Percentiles rank a stretch among this genome's conserved stretches.
Conservation (phyloP, 2,329 filamentous ascomycete genomes). For the Aphanocladium album region DNA sequence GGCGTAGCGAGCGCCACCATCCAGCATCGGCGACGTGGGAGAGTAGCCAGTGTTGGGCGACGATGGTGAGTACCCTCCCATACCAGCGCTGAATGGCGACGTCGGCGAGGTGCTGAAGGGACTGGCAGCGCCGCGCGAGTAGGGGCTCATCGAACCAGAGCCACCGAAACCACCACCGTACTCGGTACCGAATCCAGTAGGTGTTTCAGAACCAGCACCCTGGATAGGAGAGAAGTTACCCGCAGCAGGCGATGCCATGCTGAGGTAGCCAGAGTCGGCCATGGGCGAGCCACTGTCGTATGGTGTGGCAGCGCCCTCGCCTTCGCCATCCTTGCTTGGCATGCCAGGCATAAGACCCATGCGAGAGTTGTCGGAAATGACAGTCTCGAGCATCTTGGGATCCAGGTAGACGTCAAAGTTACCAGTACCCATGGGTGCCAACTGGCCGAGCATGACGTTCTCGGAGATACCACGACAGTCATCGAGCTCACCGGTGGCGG, state of each 20-base stretch:
- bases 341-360: slow-evolving; percentile 78
- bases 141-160: slow-evolving; percentile 56
- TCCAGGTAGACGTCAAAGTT: slow-evolving; percentile 93
- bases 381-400: slow-evolving; percentile 90
- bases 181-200: slow-evolving; percentile 60
- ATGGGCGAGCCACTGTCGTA: slow-evolving; percentile 86
- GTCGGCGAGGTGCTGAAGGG: slow-evolving; percentile 70
- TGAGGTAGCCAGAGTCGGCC: slow-evolving; percentile 63
- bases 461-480: slow-evolving; percentile 98
- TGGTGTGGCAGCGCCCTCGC: slow-evolving; percentile 84
- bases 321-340: slow-evolving; percentile 66
- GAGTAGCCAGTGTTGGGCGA: slow-evolving; percentile 69
- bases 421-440: slow-evolving; percentile 94
- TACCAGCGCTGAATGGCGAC: slow-evolving; percentile 54
- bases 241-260: slow-evolving; percentile 57
- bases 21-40: slow-evolving; percentile 42
- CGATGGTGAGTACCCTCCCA: slow-evolving; percentile 66
- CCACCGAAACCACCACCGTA: slow-evolving; percentile 50
- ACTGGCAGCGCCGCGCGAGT: slow-evolving; percentile 59
- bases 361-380: slow-evolving; percentile 86
- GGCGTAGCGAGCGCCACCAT: slow-evolving; percentile 48
- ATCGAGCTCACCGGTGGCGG: slow-evolving; percentile 89
- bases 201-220: slow-evolving; percentile 65
- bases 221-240: slow-evolving; percentile 75
- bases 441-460: slow-evolving; percentile 96